Base-by-base conservation (phyloP, 352 stramenopile genomes). In the Pythium aquatile region DNA sequence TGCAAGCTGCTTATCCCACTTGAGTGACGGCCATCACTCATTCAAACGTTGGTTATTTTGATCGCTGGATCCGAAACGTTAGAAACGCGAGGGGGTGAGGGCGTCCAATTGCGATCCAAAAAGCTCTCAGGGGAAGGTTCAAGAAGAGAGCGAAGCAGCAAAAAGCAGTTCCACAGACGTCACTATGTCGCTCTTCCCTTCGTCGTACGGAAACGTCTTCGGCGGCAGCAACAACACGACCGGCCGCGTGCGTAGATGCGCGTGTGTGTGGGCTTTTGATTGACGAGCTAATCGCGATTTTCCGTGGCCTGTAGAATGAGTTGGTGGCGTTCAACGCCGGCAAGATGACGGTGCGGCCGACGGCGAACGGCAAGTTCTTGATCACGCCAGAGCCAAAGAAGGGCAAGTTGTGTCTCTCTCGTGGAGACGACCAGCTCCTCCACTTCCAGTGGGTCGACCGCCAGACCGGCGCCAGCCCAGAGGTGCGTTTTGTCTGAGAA, bases 381-480 rank as follows among this genome's bases (percentile, higher is more conserved):
- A 76, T 98, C 47, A 88, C 81, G 54, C 90, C 92, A 13, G 89
- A 98, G 63, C 72, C 91, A 35, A 88, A 96, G 71, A 98, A 98
- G 73, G 92, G 92, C 48, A 93, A 93, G 66, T 77, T 96, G 65
- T 85, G 78, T 65, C 77, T 97, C 63, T 92, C 88, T 44, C 86
- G 88, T 53, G 88, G 80, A 14, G 86, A 94, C 55, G 92, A 98
- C 68, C 87, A 97, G 63, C 69, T 97, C 37, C 77, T 97, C 60
- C 91, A 98, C 70, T 96, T 98, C 73, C 83, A 97, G 71, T 98
- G 93, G 93, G 85, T 96, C 64, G 89, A 97, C 73, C 87, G 91
- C 47, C 81, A 88, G 55, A 97, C 84, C 8, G 86, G 83, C 53
- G 75, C 81, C 14, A 89, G 84, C 48, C 82, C 81, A 1, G 90